Base-by-base conservation (phyloP, 2,329 filamentous ascomycete species). In the Chalara sp. region DNA sequence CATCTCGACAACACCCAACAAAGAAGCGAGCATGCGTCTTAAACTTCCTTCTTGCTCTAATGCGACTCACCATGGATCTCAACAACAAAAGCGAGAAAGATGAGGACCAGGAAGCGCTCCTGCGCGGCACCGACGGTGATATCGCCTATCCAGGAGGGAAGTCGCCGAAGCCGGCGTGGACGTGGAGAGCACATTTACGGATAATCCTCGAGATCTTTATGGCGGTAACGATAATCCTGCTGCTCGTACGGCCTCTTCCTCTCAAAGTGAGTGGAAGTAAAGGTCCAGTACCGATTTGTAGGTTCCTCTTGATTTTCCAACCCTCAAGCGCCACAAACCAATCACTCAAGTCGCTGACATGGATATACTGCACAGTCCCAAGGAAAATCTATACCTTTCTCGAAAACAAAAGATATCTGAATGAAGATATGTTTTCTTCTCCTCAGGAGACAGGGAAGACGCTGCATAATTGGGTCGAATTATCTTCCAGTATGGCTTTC, bases 381-480 rank as follows among this genome's bases (percentile, higher is more conserved):
- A 5, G 2, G 30, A 55, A 47, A 32, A 48, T 44, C 3, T 47
- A 53, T 10, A 53, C 43, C 1, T 55, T 55, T 28, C 21, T 48
- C 12, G 41, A 44, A 28, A 50, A 55, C 32, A 28, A 47, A 32
- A 49, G 43, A 30, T 55, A 53, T 13, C 21, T 55, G n/a, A 37
- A 53, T 30, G 53, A 53, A 30, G 41, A 50, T 32, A 55, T 55
- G 53, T 55, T 55, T 35, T 37, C 37, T 21, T 50, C 30, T 32
- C 29, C 44, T 33, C 6, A 40, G 11, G 44, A 49, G 30, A 50
- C 50, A 1, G 47, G 53, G 28, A 37, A 50, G 46, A 55, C 53
- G 8, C 32, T 55, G 1, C 53, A 55, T 31, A 55, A 55, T 29
- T 55, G 53, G 53, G 50, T 55, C 39, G 50, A 53, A 33, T 50